Evolutionary conservation across 2,329 filamentous ascomycete genomes (phyloP).

Genomic region (Cercospora berteroae): DNA sequence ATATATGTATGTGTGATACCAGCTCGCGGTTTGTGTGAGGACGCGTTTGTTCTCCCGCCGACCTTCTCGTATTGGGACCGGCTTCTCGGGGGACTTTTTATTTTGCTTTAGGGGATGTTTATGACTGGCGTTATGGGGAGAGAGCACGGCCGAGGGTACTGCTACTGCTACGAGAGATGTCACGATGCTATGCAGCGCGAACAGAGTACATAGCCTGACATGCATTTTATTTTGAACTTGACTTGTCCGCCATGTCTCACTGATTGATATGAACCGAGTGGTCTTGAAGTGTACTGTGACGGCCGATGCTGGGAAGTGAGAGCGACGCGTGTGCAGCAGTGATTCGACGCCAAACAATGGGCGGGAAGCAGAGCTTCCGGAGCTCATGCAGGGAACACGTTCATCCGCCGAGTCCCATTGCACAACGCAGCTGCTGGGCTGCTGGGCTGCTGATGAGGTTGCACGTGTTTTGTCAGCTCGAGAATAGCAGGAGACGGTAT

Average conservation of each 20-base stretch:
- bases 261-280: background rate
- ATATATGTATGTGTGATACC: conserved; percentile 21
- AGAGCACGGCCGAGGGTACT: conserved; percentile 11
- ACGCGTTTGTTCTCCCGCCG: conserved; percentile 10
- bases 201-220: conserved; percentile 22
- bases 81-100: conserved; percentile 1
- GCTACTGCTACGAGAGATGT: conserved; percentile 20
- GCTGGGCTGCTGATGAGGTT: background rate
- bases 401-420: background rate
- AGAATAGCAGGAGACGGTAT: background rate
- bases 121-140: conserved; percentile 16
- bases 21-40: conserved; percentile 7
- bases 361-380: background rate
- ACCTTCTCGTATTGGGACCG: conserved; percentile 11
- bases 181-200: conserved; percentile 19
- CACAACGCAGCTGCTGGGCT: background rate
- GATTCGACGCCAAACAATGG: background rate
- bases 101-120: conserved; percentile 17
- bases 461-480: background rate
- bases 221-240: conserved; percentile 13
- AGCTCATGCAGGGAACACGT: background rate
- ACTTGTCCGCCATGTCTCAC: background rate
- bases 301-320: background rate
- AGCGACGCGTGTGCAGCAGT: conserved; percentile 2
- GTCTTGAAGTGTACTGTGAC: background rate